These are phyloP conservation scores for Capillidium rhysosporum DNA, from an alignment of 371 early-diverging fungal species.

Conservation along the genomic window DNA sequence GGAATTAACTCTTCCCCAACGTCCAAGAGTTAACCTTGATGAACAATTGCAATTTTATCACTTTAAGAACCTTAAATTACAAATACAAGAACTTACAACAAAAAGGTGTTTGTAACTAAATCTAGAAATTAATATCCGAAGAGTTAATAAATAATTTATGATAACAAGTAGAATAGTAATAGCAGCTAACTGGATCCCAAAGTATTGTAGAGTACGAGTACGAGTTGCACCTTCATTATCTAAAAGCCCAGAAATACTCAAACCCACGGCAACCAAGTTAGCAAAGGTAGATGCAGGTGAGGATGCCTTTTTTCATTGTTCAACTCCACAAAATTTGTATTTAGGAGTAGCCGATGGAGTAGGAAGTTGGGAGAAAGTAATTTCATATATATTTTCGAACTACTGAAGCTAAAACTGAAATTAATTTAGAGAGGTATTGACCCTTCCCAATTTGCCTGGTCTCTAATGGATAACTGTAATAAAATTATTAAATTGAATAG, in stretches of 20 bases:
- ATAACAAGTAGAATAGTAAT: not conserved
- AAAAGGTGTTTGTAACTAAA: too few relatives aligned
- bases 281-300: slow-evolving; percentile 47
- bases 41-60: too few relatives aligned
- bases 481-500: slow-evolving; percentile 16
- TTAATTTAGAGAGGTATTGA: not conserved
- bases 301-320: slow-evolving; percentile 31
- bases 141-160: too few relatives aligned
- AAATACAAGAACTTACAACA: too few relatives aligned
- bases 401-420: not conserved
- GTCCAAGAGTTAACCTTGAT: too few relatives aligned
- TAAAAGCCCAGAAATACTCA: not conserved
- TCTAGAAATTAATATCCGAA: too few relatives aligned
- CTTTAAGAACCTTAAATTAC: too few relatives aligned
- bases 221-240: not conserved
- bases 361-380: slow-evolving; percentile 6
- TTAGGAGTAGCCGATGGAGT: slow-evolving; percentile 6
- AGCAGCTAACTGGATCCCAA: slow-evolving; percentile 4
- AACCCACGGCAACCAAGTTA: not conserved
- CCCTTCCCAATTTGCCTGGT: slow-evolving; percentile 1
- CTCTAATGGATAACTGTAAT: slow-evolving; percentile 42
- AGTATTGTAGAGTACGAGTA: slow-evolving; percentile 1
- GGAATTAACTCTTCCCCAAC: too few relatives aligned
- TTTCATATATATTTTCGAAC: not conserved
- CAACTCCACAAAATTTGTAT: not conserved